phyloP scores from a whole-genome alignment of 306 rosid species.

The Quercus berberidifolia region DNA sequence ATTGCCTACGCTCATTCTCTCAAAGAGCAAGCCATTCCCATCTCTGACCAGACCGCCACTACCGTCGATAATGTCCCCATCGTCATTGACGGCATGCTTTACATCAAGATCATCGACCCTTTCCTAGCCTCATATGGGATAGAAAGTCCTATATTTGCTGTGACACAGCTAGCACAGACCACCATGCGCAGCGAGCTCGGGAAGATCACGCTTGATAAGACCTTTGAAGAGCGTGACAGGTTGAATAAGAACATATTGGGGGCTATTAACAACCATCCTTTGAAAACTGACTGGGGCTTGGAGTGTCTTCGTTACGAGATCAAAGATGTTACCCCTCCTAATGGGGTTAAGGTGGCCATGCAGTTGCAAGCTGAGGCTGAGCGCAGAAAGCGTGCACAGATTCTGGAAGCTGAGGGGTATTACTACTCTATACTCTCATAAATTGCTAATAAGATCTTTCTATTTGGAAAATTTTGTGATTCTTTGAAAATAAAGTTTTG shows the following conservation, averaged over 20 bases:
- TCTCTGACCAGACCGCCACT: constrained; percentile 81
- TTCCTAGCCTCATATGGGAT: constrained; percentile 81
- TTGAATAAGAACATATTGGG: constrained; percentile 88
- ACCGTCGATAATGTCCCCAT: constrained; percentile 85
- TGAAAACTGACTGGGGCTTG: constrained; percentile 59
- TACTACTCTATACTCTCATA: too few relatives aligned
- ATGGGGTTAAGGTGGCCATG: constrained; percentile 89
- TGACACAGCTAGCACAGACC: constrained; percentile 90
- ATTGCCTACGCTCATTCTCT: constrained; percentile 87
- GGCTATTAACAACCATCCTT: constrained; percentile 38
- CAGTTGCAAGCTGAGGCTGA: constrained; percentile 99
- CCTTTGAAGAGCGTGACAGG: constrained; percentile 84
- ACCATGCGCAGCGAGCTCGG: constrained; percentile 96
- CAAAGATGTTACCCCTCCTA: constrained; percentile 96
- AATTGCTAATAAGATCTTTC: too few relatives aligned
- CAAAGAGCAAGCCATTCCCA: constrained; percentile 81
- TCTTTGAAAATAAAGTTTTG: too few relatives aligned
- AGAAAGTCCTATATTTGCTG: constrained; percentile 76
- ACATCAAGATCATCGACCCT: constrained; percentile 91
- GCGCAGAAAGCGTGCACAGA: constrained; percentile 86
- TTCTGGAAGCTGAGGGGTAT: constrained; percentile 95
- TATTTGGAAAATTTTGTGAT: too few relatives aligned
- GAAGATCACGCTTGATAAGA: constrained; percentile 93
- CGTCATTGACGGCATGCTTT: constrained; percentile 83
- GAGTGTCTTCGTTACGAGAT: constrained; percentile 95